These are phyloP conservation scores for Mortierella sp. DNA, from an alignment of 371 early-diverging fungal genomes.

Conservation along the genomic window DNA sequence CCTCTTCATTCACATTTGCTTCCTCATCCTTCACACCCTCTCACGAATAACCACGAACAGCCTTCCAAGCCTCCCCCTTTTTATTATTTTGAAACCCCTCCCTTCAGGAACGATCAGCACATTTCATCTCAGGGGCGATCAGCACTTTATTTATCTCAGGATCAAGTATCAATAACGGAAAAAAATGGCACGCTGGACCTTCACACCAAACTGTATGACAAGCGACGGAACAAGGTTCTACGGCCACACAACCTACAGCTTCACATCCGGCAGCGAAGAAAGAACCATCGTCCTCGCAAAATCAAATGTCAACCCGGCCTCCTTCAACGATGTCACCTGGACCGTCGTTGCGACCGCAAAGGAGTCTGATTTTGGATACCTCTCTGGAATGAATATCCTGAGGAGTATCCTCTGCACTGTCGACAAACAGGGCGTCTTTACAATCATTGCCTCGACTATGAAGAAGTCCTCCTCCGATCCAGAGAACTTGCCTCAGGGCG, in stretches of 20 bases:
- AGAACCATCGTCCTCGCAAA: slow-evolving; percentile 22
- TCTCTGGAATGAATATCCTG: slow-evolving; percentile 14
- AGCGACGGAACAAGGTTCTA: slow-evolving; percentile 33
- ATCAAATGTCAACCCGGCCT: slow-evolving; percentile 28
- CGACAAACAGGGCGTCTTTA: slow-evolving; percentile 32
- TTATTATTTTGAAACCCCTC: background rate
- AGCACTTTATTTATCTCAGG: too few relatives aligned
- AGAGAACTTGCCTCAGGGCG: slow-evolving; percentile 2
- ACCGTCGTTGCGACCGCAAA: slow-evolving; percentile 14
- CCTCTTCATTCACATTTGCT: background rate
- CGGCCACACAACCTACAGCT: slow-evolving; percentile 1
- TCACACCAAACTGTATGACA: slow-evolving; percentile 20
- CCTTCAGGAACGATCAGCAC: background rate
- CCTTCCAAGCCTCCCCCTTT: background rate
- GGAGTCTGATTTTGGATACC: slow-evolving; percentile 12
- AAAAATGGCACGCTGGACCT: background rate
- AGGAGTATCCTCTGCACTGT: slow-evolving; percentile 18
- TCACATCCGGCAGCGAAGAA: background rate
- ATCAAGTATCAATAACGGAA: background rate
- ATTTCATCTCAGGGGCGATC: background rate
- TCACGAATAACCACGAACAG: background rate
- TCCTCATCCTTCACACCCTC: slow-evolving; percentile 5
- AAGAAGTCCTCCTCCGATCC: background rate
- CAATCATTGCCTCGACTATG: slow-evolving; percentile 13
- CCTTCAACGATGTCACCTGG: slow-evolving; percentile 26